A percentile compares a stretch with the other conserved stretches of the same genome.
phyloP scores from a whole-genome alignment of 345 rosid species.

The Corchorus capsularis region DNA sequence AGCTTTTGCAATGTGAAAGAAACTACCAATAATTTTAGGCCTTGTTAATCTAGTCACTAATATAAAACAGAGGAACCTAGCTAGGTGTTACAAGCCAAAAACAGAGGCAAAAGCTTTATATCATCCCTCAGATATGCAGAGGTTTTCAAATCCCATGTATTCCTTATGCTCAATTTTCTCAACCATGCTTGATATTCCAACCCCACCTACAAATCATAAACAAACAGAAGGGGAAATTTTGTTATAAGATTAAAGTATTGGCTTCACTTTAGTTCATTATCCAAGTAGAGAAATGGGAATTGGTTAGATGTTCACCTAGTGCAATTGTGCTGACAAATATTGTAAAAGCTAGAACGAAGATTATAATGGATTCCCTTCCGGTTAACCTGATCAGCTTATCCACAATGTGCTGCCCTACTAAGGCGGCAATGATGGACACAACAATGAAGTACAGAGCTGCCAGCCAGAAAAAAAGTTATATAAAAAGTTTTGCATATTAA shows the following conservation, averaged over 20 bases:
- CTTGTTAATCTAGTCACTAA: too few relatives aligned
- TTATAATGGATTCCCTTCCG: conserved; percentile 66
- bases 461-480: not conserved
- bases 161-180: conserved; percentile 45
- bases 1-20: too few relatives aligned
- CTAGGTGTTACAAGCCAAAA: too few relatives aligned
- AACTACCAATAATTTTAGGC: too few relatives aligned
- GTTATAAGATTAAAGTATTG: too few relatives aligned
- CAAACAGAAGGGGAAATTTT: not conserved
- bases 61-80: too few relatives aligned
- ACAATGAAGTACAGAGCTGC: conserved; percentile 56
- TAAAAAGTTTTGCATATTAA: too few relatives aligned
- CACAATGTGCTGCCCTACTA: conserved; percentile 60
- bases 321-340: conserved; percentile 61
- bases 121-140: conserved; percentile 50
- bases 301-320: conserved; percentile 41
- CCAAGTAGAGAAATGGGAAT: not conserved
- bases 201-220: conserved; percentile 44
- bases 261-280: too few relatives aligned
- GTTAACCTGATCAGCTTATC: conserved; percentile 46
- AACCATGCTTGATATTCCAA: conserved; percentile 55
- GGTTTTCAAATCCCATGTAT: conserved; percentile 70
- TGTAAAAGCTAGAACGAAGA: conserved; percentile 63
- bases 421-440: conserved; percentile 61
- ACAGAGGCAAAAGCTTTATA: too few relatives aligned